Percentiles rank a stretch among this genome's conserved stretches.
Evolutionary conservation across 1,284 basidiomycete species (phyloP).

Genomic region (Cryptococcus floricola): DNA sequence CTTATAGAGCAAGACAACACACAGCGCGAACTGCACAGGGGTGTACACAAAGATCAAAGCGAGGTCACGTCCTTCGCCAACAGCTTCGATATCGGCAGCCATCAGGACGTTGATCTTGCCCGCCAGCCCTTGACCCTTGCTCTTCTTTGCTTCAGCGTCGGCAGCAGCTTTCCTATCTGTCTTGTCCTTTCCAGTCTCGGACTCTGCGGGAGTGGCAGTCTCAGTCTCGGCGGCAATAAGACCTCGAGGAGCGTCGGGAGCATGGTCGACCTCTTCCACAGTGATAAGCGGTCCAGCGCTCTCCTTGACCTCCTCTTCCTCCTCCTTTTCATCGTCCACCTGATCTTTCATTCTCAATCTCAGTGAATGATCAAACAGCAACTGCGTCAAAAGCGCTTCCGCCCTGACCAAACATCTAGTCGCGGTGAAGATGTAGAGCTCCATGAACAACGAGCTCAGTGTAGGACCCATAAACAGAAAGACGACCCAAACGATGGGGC

Average conservation of each 20-base stretch:
- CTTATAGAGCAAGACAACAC: constrained; percentile 37
- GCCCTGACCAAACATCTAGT: constrained; percentile 53
- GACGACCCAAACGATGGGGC: constrained; percentile 62
- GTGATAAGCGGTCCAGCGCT: constrained; percentile 16
- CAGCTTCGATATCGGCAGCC: constrained; percentile 45
- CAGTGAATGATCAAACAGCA: constrained; percentile 66
- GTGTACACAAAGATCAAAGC: constrained; percentile 40
- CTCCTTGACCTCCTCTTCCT: constrained; percentile 16
- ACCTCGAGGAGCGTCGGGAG: constrained; percentile 7
- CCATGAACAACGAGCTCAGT: constrained; percentile 35
- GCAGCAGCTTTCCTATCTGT: constrained; percentile 9
- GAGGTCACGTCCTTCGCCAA: constrained; percentile 44
- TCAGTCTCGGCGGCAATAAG: constrained; percentile 1
- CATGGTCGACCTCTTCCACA: constrained; percentile 19
- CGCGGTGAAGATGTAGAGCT: constrained; percentile 48
- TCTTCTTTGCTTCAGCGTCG: constrained; percentile 19
- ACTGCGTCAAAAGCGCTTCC: constrained; percentile 64
- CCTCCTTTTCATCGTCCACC: constrained; percentile 21
- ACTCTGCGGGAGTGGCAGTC: constrained; percentile 3
- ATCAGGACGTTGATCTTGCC: constrained; percentile 61
- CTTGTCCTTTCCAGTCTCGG: constrained; percentile 12
- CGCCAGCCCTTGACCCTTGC: constrained; percentile 50
- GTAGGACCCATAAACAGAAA: constrained; percentile 60
- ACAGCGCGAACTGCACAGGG: constrained; percentile 42
- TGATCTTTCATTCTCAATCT: constrained; percentile 59